phyloP scores from a whole-genome alignment of 805 yeast genomes.

The Wickerhamiella allomyrinae region DNA sequence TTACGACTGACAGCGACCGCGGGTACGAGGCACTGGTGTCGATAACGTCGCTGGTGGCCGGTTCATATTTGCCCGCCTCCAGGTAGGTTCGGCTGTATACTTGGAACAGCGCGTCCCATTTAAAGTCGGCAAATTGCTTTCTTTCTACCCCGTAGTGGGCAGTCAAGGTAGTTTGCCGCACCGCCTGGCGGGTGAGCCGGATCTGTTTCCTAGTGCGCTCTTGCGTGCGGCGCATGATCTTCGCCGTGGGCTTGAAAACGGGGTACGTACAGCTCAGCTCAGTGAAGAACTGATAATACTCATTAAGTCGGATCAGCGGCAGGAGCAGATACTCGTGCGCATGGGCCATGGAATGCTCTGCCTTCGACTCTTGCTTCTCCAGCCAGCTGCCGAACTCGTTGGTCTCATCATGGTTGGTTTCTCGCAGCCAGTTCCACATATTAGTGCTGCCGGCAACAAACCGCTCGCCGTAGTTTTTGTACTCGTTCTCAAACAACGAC shows the following conservation, averaged over 20 bases:
- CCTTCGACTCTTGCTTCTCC: constrained; percentile 2
- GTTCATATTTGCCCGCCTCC: constrained; percentile 2
- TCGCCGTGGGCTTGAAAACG: neutral
- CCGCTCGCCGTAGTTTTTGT: neutral
- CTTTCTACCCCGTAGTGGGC: neutral
- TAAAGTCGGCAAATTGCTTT: neutral
- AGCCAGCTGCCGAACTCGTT: neutral
- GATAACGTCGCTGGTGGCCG: constrained; percentile 3
- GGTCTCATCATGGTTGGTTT: constrained; percentile 3
- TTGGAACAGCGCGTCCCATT: constrained; percentile 8
- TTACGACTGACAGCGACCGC: constrained; percentile 5
- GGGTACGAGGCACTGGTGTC: neutral
- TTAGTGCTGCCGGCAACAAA: constrained; percentile 1
- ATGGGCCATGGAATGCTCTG: constrained; percentile 9
- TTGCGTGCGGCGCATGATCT: neutral
- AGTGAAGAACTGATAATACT: constrained; percentile 10
- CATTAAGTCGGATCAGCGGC: constrained; percentile 14
- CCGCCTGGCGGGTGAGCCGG: constrained; percentile 1
- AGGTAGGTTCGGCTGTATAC: constrained; percentile 5
- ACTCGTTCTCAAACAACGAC: neutral
- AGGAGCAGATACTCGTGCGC: constrained; percentile 13
- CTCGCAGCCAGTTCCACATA: constrained; percentile 11
- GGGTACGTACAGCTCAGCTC: neutral
- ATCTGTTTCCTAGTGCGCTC: neutral
- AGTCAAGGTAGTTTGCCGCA: constrained; percentile 1